Evolutionary conservation across 2,329 filamentous ascomycete species (phyloP), one percentile per base, ranked within the genome.

Genomic region (Ophiosphaerella narmari): DNA sequence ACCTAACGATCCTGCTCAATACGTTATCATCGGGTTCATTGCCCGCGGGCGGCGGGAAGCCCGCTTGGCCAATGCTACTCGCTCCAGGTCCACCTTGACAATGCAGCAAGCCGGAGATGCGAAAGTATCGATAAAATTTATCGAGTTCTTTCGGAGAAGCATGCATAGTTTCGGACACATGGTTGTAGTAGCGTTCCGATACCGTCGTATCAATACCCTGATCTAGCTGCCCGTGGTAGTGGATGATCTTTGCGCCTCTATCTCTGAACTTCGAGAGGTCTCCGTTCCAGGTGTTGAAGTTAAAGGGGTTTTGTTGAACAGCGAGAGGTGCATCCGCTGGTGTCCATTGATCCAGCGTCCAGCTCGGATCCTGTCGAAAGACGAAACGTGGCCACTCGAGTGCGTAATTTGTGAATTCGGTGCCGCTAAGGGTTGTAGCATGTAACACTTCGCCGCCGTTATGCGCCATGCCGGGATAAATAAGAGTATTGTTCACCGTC

Each of bases 91-190:
- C 80, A 8, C 71, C 72, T 24, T 48, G 54, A 61, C 80, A 82
- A 65, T 82, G 80, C 4, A 61, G 68, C 74, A 81, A 77, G 6
- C 80, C 81, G 48, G 56, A 75, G 64, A 75, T 78, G 23, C 74
- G 74, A 69, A 82, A 82, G 63, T 74, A 75, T 24, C 79, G 72
- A 51, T 78, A 74, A 51, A 75, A 77, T 2, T 63, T 56, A 47
- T 77, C 72, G 12, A 77, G 55, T 39, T 66, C 55, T 0, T 49
- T 43, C 1, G 53, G 31, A 1, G 59, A 44, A 2, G 64, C 49
- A 7, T 57, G 44, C 73, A 79, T 75, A 0, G 70, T 74, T 34
- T 58, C 13, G 1, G 70, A 63, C 7, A 78, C 72, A 39, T 75
- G 68, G 37, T 76, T 65, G 62, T 79, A 79, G 70, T 79, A 79